Conservation (phyloP, 306 rosid genomes). For the Cucurbita moschata region DNA sequence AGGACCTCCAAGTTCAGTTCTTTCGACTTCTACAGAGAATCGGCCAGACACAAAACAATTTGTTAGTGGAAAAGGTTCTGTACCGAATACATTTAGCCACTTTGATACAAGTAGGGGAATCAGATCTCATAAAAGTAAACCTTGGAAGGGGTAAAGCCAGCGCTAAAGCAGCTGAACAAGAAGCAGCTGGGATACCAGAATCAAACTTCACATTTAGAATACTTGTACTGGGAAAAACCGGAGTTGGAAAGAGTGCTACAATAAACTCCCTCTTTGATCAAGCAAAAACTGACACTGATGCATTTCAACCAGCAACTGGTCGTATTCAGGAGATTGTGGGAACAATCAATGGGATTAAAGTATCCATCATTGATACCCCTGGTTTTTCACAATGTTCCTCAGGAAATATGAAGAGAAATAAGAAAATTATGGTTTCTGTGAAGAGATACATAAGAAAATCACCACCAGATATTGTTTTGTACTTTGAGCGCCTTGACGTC, state of each 20-base stretch:
- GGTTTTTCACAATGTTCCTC: slow-evolving; percentile 60
- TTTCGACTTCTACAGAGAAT: slow-evolving; percentile 51
- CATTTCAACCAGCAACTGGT: slow-evolving; percentile 86
- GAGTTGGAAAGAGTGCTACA: slow-evolving; percentile 99
- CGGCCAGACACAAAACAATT: slow-evolving; percentile 55
- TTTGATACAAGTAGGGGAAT: slow-evolving; percentile 59
- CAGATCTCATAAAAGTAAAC: slow-evolving; percentile 53
- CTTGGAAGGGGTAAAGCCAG: slow-evolving; percentile 31
- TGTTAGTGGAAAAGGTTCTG: slow-evolving; percentile 66
- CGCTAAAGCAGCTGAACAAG: slow-evolving; percentile 45
- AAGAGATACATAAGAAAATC: slow-evolving; percentile 68
- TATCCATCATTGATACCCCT: slow-evolving; percentile 79
- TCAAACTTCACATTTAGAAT: slow-evolving; percentile 62
- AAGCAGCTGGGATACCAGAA: slow-evolving; percentile 39
- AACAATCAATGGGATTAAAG: slow-evolving; percentile 49
- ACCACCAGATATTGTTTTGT: slow-evolving; percentile 87
- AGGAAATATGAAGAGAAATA: slow-evolving; percentile 52
- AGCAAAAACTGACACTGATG: slow-evolving; percentile 55
- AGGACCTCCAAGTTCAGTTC: slow-evolving; percentile 63
- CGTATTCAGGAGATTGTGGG: slow-evolving; percentile 67
- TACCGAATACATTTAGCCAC: slow-evolving; percentile 87
- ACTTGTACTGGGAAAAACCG: slow-evolving; percentile 86
- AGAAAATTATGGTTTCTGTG: slow-evolving; percentile 60
- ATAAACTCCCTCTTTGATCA: slow-evolving; percentile 82
- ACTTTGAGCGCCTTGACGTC: slow-evolving; percentile 78